Percentiles rank a stretch among this genome's conserved stretches.
Conservation (phyloP, 2,329 filamentous ascomycete genomes). For the Colletotrichum sp. region DNA sequence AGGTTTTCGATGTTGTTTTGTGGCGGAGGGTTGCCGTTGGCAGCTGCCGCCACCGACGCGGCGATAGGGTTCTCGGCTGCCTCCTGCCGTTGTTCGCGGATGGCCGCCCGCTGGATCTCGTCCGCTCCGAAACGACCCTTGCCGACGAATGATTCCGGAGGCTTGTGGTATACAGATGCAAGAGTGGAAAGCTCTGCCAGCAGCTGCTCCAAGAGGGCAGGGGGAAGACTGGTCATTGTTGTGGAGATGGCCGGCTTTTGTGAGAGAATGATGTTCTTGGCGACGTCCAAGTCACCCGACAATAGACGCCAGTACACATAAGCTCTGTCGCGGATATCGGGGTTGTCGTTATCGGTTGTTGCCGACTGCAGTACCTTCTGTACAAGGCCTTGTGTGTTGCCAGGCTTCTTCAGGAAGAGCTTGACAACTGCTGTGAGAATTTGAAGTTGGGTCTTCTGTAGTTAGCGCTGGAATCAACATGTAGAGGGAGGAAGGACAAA, state of each 20-base stretch:
- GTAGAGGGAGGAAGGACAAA: constrained; percentile 40
- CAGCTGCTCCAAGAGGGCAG: constrained; percentile 85
- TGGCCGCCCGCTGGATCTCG: constrained; percentile 91
- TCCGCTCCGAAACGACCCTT: constrained; percentile 94
- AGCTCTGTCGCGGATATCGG: constrained; percentile 93
- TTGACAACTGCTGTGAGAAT: constrained; percentile 98
- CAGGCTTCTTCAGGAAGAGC: constrained; percentile 94
- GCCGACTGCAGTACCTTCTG: constrained; percentile 94
- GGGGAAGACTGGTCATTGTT: constrained; percentile 89
- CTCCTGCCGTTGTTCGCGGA: constrained; percentile 94
- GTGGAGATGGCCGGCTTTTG: constrained; percentile 94
- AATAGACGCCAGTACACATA: constrained; percentile 98
- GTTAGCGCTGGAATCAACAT: constrained; percentile 14
- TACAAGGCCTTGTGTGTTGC: constrained; percentile 87
- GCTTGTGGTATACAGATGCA: constrained; percentile 98
- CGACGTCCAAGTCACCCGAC: constrained; percentile 87
- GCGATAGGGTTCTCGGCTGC: constrained; percentile 94
- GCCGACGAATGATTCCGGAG: constrained; percentile 96
- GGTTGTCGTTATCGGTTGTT: constrained; percentile 95
- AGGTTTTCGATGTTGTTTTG: constrained; percentile 92
- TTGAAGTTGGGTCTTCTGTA: constrained; percentile 85
- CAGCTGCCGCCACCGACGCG: constrained; percentile 76
- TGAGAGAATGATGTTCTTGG: constrained; percentile 89
- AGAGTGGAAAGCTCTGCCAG: constrained; percentile 91
- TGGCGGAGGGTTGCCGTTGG: constrained; percentile 53